phyloP scores from a whole-genome alignment of 371 early-diverging fungal species.

The Mucor piriformis region DNA sequence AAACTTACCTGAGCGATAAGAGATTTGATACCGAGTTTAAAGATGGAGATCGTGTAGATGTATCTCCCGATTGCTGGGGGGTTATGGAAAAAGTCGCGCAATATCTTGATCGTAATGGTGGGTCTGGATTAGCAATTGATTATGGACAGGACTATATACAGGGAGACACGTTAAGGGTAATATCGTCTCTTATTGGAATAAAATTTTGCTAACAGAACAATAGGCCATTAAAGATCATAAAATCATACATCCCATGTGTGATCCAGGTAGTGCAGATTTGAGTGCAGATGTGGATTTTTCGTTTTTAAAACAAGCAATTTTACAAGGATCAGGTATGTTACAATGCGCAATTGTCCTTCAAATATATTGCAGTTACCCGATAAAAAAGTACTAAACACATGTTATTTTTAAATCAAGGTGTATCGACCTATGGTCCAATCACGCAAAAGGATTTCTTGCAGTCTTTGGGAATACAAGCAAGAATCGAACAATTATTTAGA shows the following conservation, averaged over 20 bases:
- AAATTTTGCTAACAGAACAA: not conserved
- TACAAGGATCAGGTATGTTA: conserved; percentile 43
- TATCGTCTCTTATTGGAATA: conserved; percentile 3
- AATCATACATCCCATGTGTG: conserved; percentile 74
- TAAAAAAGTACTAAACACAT: not conserved
- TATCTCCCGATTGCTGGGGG: conserved; percentile 80
- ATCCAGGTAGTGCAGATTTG: conserved; percentile 88
- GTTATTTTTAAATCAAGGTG: conserved; percentile 12
- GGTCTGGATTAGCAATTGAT: conserved; percentile 85
- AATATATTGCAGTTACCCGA: not conserved
- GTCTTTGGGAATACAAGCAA: conserved; percentile 81
- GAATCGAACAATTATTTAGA: conserved; percentile 74
- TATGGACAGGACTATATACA: conserved; percentile 86
- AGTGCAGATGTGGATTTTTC: conserved; percentile 94
- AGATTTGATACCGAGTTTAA: conserved; percentile 39
- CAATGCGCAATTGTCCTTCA: conserved; percentile 11
- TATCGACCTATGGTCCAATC: conserved; percentile 71
- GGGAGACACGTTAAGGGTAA: conserved; percentile 82
- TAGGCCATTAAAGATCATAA: conserved; percentile 88
- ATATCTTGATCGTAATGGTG: conserved; percentile 63
- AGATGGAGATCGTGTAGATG: conserved; percentile 80
- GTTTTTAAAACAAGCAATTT: conserved; percentile 66
- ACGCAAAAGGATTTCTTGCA: conserved; percentile 85
- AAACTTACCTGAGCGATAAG: conserved; percentile 55
- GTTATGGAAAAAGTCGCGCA: conserved; percentile 67